Base-by-base conservation (phyloP, 1,284 basidiomycete genomes). In the Inonotus obliquus region DNA sequence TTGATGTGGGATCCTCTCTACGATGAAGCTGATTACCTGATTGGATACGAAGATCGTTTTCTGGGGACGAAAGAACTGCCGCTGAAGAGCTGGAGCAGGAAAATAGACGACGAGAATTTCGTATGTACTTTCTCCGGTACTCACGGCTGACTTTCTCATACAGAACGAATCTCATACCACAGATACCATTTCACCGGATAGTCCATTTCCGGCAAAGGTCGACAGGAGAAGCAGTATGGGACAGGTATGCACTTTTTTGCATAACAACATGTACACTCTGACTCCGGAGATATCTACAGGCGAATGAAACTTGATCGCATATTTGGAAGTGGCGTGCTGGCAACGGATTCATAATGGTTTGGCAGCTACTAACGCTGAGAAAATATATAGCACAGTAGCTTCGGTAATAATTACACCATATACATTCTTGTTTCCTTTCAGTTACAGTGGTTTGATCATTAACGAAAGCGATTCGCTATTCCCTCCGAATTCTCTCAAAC, bases 31-130 rank as follows among this genome's bases (percentile, higher is more conserved):
- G 66, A 65, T 35, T 67, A 67, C 55, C 44, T 64, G 14, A 67
- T 69, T 55, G 67, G 68, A 14, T 69, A 69, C 57, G 67, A 69
- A 52, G 68, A 69, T 59, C 67, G 68, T 14, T 69, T 69, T 54
- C 32, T 64, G 35, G 67, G 68, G 7, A 55, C 68, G 19, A 67
- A 64, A 52, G 67, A 69, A 62, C 59, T 63, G 32, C 51, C 25
- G 6, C 53, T 69, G 53, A 60, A 47, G 25, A 57, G 57, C 39
- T 69, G 68, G 68, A 67, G 65, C 44, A 54, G 66, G 41, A 65
- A 69, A 44, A 62, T 69, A 7, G 67, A 69, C 38, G 63, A 69
- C 51, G 68, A 69, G 32, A 62, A 60, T 5, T 69, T 68, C 58
- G 68, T 68, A 55, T 57, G 67, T 63, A 23, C 41, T 45, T 55